Evolutionary conservation across 225 moss, liverwort and hornwort genomes (phyloP).

Genomic region (Neckera pumila): DNA sequence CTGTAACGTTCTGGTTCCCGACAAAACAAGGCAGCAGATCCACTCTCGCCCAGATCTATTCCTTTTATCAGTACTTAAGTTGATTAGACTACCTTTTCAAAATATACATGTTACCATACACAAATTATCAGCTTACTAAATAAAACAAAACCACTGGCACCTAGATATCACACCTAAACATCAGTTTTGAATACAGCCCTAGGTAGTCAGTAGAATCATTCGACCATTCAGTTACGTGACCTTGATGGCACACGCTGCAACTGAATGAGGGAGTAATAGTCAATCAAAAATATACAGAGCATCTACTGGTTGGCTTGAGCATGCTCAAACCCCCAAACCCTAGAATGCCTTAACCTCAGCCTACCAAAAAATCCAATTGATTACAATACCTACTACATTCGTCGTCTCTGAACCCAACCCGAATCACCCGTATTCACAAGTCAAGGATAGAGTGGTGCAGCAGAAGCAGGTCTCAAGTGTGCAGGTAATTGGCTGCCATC

Average conservation of each 20-base stretch:
- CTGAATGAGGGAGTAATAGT: constrained; percentile 3
- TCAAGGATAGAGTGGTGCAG: not conserved
- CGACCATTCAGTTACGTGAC: constrained; percentile 2
- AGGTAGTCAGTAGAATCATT: not conserved
- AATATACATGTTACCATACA: not conserved
- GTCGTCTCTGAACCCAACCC: constrained; percentile 6
- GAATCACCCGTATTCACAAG: constrained; percentile 32
- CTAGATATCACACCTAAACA: not conserved
- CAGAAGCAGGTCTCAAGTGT: constrained; percentile 40
- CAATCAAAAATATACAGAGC: constrained; percentile 17
- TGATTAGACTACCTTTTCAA: not conserved
- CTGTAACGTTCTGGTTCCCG: not conserved
- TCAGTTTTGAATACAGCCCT: not conserved
- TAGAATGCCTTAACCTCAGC: not conserved
- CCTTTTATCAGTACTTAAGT: not conserved
- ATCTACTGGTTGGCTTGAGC: constrained; percentile 2
- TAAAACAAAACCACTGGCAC: not conserved
- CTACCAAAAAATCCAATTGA: constrained; percentile 15
- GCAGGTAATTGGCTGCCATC: constrained; percentile 92
- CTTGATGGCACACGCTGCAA: not conserved
- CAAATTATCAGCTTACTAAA: not conserved
- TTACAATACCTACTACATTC: constrained; percentile 21
- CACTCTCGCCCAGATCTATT: not conserved
- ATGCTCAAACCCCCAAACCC: constrained; percentile 6
- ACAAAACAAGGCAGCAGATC: not conserved